Evolutionary conservation across 345 rosid genomes (phyloP).

Genomic region (Mercurialis annua): DNA sequence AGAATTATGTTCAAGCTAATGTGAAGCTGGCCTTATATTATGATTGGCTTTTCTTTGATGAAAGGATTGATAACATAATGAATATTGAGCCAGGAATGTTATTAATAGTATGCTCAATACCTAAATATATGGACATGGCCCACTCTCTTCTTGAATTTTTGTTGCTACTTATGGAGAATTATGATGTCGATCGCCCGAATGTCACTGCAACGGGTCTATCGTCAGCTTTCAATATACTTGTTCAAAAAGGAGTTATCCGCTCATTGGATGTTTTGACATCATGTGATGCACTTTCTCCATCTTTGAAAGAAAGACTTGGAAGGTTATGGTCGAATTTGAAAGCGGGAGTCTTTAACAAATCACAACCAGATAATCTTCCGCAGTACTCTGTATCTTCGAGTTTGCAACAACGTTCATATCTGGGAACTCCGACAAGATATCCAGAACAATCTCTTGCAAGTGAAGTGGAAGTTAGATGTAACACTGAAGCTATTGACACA

Average conservation of each 20-base stretch:
- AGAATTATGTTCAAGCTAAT: constrained; percentile 48
- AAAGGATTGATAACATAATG: constrained; percentile 61
- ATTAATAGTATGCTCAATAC: constrained; percentile 71
- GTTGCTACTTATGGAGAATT: constrained; percentile 64
- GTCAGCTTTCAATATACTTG: constrained; percentile 50
- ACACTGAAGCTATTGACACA: constrained; percentile 17
- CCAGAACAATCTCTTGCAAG: constrained; percentile 13
- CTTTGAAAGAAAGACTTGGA: constrained; percentile 49
- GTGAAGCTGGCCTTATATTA: constrained; percentile 69
- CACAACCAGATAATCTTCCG: constrained; percentile 21
- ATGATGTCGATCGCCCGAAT: constrained; percentile 44
- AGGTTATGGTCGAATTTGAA: constrained; percentile 36
- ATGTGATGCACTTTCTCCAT: constrained; percentile 42
- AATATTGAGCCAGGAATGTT: constrained; percentile 87
- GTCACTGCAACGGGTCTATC: constrained; percentile 48
- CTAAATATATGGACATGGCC: constrained; percentile 56
- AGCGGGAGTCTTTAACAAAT: constrained; percentile 23
- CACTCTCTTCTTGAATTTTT: constrained; percentile 68
- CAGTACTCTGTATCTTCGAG: constrained; percentile 11
- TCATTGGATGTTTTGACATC: constrained; percentile 47
- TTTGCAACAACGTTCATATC: constrained; percentile 20
- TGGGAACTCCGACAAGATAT: constrained; percentile 17
- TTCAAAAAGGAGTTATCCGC: constrained; percentile 56
- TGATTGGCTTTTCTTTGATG: constrained; percentile 88
- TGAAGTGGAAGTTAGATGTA: constrained; percentile 14